phyloP scores from a whole-genome alignment of 768 basidiomycete species.

The Erythrobasidium yunnanense region DNA sequence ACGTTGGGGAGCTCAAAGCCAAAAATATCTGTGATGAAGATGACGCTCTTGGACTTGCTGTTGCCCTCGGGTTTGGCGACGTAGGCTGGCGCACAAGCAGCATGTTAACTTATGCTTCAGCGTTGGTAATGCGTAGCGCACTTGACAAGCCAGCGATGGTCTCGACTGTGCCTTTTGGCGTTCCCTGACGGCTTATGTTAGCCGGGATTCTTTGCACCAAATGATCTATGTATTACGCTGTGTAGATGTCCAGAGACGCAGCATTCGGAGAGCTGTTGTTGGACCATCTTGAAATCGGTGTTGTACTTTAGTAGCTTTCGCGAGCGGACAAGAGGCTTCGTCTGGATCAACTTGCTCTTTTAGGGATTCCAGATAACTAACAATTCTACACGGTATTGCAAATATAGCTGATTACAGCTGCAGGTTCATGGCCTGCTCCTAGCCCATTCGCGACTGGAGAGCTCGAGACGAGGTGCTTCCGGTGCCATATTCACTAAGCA shows the following conservation, averaged over 20 bases:
- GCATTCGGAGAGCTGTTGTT: conserved; percentile 18
- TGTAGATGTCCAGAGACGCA: conserved; percentile 9
- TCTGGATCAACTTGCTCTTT: too few species aligned
- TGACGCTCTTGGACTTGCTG: conserved; percentile 38
- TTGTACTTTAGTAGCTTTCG: too few species aligned
- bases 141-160: conserved; percentile 39
- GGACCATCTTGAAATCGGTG: conserved; percentile 1
- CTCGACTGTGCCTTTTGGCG: conserved; percentile 38
- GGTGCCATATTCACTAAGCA: too few species aligned
- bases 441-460: too few species aligned
- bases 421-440: too few species aligned
- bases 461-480: too few species aligned
- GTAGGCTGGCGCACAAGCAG: conserved; percentile 35
- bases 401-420: too few species aligned
- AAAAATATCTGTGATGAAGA: conserved; percentile 43
- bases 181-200: conserved; percentile 42
- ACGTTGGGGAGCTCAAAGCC: conserved; percentile 38
- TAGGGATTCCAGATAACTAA: too few species aligned
- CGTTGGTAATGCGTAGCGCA: neutral
- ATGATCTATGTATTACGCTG: conserved; percentile 22
- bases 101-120: neutral
- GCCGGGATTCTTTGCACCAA: too few species aligned
- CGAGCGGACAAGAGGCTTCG: too few species aligned
- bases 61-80: conserved; percentile 38
- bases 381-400: too few species aligned